Evolutionary conservation across 164 flowering plant genomes (phyloP).

Genomic region (Pachysandra terminalis): DNA sequence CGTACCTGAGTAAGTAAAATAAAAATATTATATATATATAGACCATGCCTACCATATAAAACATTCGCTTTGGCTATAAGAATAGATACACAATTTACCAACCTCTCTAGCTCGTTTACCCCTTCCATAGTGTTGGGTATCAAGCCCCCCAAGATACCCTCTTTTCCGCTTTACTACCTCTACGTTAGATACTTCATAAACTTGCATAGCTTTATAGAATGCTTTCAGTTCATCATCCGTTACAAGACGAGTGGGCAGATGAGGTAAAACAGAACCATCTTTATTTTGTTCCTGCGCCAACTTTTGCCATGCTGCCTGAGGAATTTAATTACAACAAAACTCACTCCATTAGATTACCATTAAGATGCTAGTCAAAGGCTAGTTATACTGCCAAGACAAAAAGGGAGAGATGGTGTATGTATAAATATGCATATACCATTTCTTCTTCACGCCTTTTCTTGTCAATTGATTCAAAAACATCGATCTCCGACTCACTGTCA

Average conservation of each 20-base stretch:
- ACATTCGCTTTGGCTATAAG: background rate
- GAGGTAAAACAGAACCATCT: constrained; percentile 38
- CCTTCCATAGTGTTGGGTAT: constrained; percentile 90
- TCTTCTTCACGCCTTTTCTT: constrained; percentile 73
- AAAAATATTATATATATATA: background rate
- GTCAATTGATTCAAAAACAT: constrained; percentile 88
- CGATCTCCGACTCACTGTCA: constrained; percentile 91
- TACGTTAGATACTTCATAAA: constrained; percentile 49
- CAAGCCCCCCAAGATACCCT: constrained; percentile 58
- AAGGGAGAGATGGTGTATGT: background rate
- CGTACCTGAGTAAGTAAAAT: constrained; percentile 59
- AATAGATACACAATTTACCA: constrained; percentile 16
- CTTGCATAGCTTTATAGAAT: constrained; percentile 77
- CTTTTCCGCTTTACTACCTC: constrained; percentile 61
- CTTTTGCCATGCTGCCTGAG: constrained; percentile 72
- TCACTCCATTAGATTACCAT: background rate
- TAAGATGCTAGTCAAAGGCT: background rate
- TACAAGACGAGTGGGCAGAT: constrained; percentile 81
- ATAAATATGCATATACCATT: constrained; percentile 45
- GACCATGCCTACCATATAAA: background rate
- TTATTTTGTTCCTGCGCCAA: constrained; percentile 36
- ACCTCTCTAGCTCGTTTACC: constrained; percentile 99
- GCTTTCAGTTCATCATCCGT: constrained; percentile 77
- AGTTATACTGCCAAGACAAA: background rate
- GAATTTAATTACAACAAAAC: constrained; percentile 6